Base-by-base conservation (phyloP, 129 eudicot genomes). In the Ambrosia trifida region DNA sequence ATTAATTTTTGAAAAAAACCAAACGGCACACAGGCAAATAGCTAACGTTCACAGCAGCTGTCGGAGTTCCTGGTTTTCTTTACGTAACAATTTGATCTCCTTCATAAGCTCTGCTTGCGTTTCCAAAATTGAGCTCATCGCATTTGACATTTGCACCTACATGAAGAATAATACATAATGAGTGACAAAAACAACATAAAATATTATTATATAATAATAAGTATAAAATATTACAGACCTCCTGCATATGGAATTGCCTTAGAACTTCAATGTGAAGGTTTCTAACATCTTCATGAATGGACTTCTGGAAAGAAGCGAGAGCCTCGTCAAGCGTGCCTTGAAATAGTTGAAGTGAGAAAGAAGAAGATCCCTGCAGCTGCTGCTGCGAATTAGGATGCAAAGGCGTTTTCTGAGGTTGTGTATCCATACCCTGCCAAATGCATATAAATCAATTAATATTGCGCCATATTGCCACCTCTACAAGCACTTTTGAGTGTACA, bases 321-420 rank as follows among this genome's bases (percentile, higher is more conserved):
- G 94, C 85, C 84, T 95, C 97, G 43, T 90, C 96, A 75, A 90
- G 97, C 19, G 96, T 86, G 53, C 89, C 96, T 78, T 95, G 99
- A 78, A 95, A 95, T 11, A 95, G 88, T 79, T 95, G 96, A 61
- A 90, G 91, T 12, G 97, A 84, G 50, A 95, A 95, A 36, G 97
- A 95, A 74, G 76, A 77, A 64, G 73, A 82, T 79, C 97, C 99
- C 75, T 84, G 96, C 82, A 80, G 96, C 83, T 85, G 89, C 74
- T 81, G 96, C 83, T 85, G 89, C 52, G 76, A 36, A 53, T 88
- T 96, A 24, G 86, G 77, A 69, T 85, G 91, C 38, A 72, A 73
- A 32, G 82, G 58, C 52, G 72, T 31, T 80, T 76, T 86, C 52
- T 69, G 96, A 65, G 79, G 36, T 69, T 81, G 89, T 19, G 66